Conservation (phyloP, 306 rosid species). For the Bauhinia variegata region DNA sequence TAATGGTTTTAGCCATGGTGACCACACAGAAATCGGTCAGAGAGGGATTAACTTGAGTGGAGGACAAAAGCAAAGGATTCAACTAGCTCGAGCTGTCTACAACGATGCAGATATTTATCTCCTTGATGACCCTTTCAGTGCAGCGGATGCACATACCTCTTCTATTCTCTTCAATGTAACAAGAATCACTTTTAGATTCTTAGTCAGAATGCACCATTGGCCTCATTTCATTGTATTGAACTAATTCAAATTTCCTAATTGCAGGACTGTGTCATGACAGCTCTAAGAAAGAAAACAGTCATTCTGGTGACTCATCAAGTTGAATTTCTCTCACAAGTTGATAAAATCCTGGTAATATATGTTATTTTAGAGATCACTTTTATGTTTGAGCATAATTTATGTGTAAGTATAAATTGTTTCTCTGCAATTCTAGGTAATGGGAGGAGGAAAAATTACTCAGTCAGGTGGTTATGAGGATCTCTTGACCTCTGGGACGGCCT, state of each 20-base stretch:
- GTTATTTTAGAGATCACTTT: not conserved
- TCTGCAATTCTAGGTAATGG: too few species aligned
- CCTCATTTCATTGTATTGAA: not conserved
- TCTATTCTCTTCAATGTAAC: slow-evolving; percentile 58
- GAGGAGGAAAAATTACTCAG: too few species aligned
- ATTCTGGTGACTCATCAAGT: slow-evolving; percentile 75
- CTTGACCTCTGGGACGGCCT: too few species aligned
- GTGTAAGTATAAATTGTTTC: too few species aligned
- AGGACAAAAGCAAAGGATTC: slow-evolving; percentile 73
- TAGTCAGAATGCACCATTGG: not conserved
- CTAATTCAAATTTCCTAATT: slow-evolving; percentile 10
- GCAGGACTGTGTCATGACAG: slow-evolving; percentile 63
- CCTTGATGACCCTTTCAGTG: slow-evolving; percentile 68
- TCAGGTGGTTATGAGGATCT: too few species aligned
- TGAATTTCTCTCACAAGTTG: slow-evolving; percentile 59
- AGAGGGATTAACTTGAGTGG: slow-evolving; percentile 76
- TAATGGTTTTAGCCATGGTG: slow-evolving; percentile 54
- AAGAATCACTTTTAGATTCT: not conserved
- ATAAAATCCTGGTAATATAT: slow-evolving; percentile 51
- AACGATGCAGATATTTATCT: slow-evolving; percentile 64
- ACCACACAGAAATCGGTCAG: slow-evolving; percentile 72
- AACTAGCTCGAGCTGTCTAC: slow-evolving; percentile 65
- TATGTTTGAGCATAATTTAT: not conserved
- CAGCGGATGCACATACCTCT: slow-evolving; percentile 67
- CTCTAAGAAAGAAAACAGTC: slow-evolving; percentile 53